Evolutionary conservation across 305 asterid genomes (phyloP).

Genomic region (Fraxinus angustifolia): DNA sequence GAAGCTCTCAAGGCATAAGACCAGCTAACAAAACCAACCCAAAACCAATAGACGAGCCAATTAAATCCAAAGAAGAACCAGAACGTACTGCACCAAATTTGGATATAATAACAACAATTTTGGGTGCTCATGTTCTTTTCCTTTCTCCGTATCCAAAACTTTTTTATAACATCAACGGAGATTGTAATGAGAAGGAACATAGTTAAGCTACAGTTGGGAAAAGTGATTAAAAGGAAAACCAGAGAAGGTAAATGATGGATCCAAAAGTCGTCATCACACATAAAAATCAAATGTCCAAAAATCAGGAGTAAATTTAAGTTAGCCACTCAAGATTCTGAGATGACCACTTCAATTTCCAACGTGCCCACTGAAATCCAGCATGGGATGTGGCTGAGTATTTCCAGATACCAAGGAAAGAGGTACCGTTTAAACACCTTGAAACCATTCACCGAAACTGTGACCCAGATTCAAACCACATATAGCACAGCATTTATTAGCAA

Average conservation of each 20-base stretch:
- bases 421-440: not conserved
- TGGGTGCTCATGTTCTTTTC: not conserved
- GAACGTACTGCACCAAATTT: not conserved
- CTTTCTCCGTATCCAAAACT: not conserved
- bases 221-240: not conserved
- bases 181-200: not conserved
- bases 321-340: not conserved
- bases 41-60: not conserved
- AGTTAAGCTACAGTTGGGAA: not conserved
- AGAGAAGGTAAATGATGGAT: not conserved
- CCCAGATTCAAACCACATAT: slow-evolving; percentile 6
- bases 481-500: not conserved
- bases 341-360: not conserved
- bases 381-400: not conserved
- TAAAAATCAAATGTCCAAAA: not conserved
- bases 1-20: not conserved
- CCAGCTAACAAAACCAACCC: not conserved
- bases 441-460: not conserved
- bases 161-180: not conserved
- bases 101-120: not conserved
- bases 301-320: not conserved
- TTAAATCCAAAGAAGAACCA: not conserved
- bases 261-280: not conserved
- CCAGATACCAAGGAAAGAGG: not conserved
- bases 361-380: not conserved